Evolutionary conservation across 2,329 filamentous ascomycete species (phyloP).

Genomic region (Myriosclerotinia curreyana): DNA sequence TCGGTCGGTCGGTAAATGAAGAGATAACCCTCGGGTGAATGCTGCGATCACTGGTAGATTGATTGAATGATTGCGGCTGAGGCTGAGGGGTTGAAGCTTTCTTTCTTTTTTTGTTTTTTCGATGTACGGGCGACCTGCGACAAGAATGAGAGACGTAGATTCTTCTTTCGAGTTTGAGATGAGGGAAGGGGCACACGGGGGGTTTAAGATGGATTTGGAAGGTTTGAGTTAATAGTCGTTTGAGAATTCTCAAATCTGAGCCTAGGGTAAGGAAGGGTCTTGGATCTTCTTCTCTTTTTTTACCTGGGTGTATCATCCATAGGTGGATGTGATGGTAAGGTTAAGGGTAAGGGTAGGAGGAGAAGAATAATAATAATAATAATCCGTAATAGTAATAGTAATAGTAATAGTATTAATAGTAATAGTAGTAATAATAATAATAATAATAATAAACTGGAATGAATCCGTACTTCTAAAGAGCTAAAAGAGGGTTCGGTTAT

Average conservation of each 20-base stretch:
- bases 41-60: background rate
- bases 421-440: background rate
- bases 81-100: constrained; percentile 7
- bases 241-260: constrained; percentile 21
- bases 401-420: background rate
- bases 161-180: constrained; percentile 17
- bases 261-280: background rate
- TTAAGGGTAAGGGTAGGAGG: background rate
- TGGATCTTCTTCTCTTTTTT: constrained; percentile 3
- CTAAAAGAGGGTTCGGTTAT: background rate
- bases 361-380: no score
- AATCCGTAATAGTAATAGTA: background rate
- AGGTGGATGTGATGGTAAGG: background rate
- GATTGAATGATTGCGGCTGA: background rate
- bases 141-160: constrained; percentile 22
- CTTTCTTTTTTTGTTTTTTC: background rate
- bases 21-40: background rate
- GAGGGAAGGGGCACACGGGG: constrained; percentile 13
- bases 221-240: constrained; percentile 15
- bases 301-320: background rate
- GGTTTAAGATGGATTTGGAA: constrained; percentile 17
- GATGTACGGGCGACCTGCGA: constrained; percentile 22
- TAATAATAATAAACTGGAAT: background rate
- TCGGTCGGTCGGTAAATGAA: constrained; percentile 1
- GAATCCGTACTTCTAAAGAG: background rate